Evolutionary conservation across 805 yeast genomes (phyloP), one percentile per base, ranked within the genome.

Genomic region (Lachancea kluyveri): DNA sequence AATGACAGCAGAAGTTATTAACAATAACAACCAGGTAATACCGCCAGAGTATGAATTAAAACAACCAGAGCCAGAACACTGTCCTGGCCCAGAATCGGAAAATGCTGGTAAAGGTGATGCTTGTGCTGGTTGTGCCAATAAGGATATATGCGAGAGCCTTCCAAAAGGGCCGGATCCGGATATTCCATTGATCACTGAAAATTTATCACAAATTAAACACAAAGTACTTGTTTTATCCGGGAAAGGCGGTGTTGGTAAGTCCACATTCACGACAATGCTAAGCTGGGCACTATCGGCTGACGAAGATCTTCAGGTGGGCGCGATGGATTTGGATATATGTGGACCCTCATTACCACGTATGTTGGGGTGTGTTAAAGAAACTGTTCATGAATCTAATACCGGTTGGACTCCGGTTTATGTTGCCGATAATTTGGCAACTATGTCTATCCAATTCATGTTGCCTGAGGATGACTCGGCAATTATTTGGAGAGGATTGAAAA

Each of bases 391-490:
- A 37, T 85, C 96, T 0, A 85, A 79, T 46, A 71, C 86, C 0
- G 98, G 98, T 0, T 87, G 96, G 95, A 77, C 94, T 0, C 98
- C 99, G 0, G 95, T 92, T 1, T 92, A 92, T 50, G 94, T 88
- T 0, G 84, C 88, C 8, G 98, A 92, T 51, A 92, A 92, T 57
- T 63, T 92, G 39, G 97, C 96, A 1, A 74, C 92, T 63, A 87
- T 92, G 92, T 82, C 95, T 29, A 90, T 92, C 30, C 94, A 88
- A 24, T 92, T 82, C 54, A 83, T 90, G 94, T 68, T 90, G 24
- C 98, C 97, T 1, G 85, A 84, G 50, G 77, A 77, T 18, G 96
- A 90, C 55, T 77, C 94, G 20, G 96, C 98, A 0, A 77, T 92
- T 31, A 90, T 92, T 24, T 92, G 98, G 98, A 70, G 97, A 50